These are phyloP conservation scores for Lachnellula hyalina DNA, from an alignment of 2,329 filamentous ascomycete genomes.

Conservation along the genomic window DNA sequence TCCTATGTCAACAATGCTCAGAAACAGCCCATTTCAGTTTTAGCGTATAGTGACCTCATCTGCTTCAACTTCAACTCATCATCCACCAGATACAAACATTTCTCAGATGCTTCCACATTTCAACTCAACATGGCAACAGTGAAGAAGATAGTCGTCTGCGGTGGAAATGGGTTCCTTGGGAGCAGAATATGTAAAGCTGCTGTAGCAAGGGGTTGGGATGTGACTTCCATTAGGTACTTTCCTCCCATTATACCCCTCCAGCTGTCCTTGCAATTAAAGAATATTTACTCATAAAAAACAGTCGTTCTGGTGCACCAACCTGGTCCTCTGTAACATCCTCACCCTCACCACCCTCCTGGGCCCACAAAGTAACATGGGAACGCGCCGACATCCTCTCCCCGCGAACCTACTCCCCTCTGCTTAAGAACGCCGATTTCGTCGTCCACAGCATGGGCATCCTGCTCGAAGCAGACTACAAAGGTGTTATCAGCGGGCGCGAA, in stretches of 20 bases:
- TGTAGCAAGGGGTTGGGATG: conserved; percentile 79
- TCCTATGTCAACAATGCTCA: too few relatives aligned
- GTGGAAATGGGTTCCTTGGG: conserved; percentile 89
- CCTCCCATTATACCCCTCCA: neutral
- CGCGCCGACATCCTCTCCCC: conserved; percentile 84
- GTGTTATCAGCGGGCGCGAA: conserved; percentile 76
- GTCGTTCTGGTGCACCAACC: conserved; percentile 81
- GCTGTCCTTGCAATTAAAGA: neutral
- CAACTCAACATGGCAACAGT: conserved; percentile 25
- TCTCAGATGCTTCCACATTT: neutral
- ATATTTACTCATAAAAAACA: conserved; percentile 33
- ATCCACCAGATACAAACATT: neutral
- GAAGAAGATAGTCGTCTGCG: conserved; percentile 84
- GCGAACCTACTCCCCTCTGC: conserved; percentile 67
- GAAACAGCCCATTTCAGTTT: too few relatives aligned
- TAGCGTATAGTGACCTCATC: too few relatives aligned
- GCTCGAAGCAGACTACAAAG: conserved; percentile 96
- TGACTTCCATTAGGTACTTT: conserved; percentile 80
- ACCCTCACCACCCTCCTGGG: conserved; percentile 68
- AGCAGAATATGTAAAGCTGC: conserved; percentile 87
- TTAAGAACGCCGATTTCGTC: conserved; percentile 75
- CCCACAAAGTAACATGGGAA: conserved; percentile 78
- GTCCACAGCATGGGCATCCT: conserved; percentile 96
- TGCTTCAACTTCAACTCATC: neutral
- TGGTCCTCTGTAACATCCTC: conserved; percentile 75